Conservation (phyloP, 2,329 filamentous ascomycete genomes). For the Aspergillus pseudoglaucus region DNA sequence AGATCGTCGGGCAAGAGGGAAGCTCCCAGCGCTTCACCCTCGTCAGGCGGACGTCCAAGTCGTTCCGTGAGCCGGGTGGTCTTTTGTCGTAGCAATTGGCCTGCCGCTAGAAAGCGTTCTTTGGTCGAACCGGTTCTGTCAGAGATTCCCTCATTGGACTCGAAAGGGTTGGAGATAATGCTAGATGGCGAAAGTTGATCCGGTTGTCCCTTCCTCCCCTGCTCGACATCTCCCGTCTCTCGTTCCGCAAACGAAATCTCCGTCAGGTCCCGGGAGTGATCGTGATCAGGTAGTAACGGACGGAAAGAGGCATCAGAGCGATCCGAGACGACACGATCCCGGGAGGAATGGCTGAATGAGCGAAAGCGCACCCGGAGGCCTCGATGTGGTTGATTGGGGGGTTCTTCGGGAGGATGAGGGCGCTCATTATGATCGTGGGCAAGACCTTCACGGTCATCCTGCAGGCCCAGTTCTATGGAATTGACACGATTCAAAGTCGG, state of each 20-base stretch:
- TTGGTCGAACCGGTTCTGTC: conserved; percentile 12
- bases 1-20: conserved; percentile 26
- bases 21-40: conserved; percentile 24
- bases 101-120: conserved; percentile 22
- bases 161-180: not conserved
- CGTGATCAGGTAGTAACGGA: not conserved
- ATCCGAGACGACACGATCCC: not conserved
- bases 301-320: not conserved
- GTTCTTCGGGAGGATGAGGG: not conserved
- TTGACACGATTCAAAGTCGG: not conserved
- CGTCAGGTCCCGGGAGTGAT: not conserved
- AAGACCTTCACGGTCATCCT: not conserved
- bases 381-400: conserved; percentile 2
- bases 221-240: not conserved
- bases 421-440: not conserved
- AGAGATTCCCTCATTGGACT: not conserved
- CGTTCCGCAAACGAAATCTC: not conserved
- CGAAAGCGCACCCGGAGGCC: conserved; percentile 15
- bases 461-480: not conserved
- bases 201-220: not conserved
- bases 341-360: conserved; percentile 9
- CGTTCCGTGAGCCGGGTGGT: conserved; percentile 22
- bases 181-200: not conserved
- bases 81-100: conserved; percentile 24
- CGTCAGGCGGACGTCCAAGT: conserved; percentile 25